Base-by-base conservation (phyloP, 768 basidiomycete genomes). In the Hortiboletus campestris region DNA sequence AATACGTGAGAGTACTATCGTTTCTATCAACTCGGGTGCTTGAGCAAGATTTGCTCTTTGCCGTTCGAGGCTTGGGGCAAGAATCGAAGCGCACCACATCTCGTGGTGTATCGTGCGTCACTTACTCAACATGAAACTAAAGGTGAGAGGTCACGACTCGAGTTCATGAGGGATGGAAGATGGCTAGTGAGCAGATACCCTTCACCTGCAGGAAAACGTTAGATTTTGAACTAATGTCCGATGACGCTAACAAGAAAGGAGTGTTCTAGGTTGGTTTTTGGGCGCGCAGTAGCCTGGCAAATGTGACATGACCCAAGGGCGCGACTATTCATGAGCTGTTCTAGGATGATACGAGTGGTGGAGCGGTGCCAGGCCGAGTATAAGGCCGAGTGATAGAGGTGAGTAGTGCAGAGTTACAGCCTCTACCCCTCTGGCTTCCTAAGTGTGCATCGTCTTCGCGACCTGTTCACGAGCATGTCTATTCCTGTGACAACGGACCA, bases 11-110 rank as follows among this genome's bases (percentile, higher is more conserved):
- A 22, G 16, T 32, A 10, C 28, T 35, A 19, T 55, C 22, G n/a
- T 58, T 46, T 36, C 54, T 47, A 51, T 66, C 44, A 53, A 57
- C 58, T 45, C 57, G 51, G 53, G 46, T 38, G 34, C 46, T 54
- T 61, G 61, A 68, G 68, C 52, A 61, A 59, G 63, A 61, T 69
- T 63, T 55, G 55, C 64, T 29, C 22, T 42, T 28, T 47, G 34
- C 42, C 16, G 69, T 67, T 65, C 34, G 59, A 57, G 40, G 53
- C 42, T 20, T 42, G 29, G 19, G 19, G 31, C 29, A 36, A 35
- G 47, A 45, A 31, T 42, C 28, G 55, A 45, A 51, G 32, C 42
- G 47, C 22, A 42, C n/a, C 51, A 29, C 35, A 20, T 35, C 36
- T 44, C 42, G 36, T 10, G 29, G 12, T 28, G n/a, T 40, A 34